These are phyloP conservation scores for Backusella liffmaniae DNA, from an alignment of 192 early-diverging fungal genomes.

Conservation along the genomic window DNA sequence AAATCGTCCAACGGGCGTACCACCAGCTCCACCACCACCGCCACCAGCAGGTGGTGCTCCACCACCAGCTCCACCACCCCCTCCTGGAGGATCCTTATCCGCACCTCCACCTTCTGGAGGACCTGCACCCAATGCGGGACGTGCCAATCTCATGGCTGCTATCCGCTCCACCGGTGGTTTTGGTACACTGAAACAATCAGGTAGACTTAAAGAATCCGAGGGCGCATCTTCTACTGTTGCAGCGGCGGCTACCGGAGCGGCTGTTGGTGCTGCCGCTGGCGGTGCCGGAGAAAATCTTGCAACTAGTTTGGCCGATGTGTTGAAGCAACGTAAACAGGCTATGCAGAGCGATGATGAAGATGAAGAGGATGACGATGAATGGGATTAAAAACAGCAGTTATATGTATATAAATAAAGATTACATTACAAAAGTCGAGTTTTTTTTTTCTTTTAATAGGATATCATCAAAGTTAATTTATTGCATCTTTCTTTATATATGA, in stretches of 20 bases:
- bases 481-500: too few relatives aligned
- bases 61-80: constrained; percentile 16
- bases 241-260: background rate
- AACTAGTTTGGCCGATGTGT: constrained; percentile 26
- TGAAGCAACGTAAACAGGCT: constrained; percentile 31
- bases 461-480: too few relatives aligned
- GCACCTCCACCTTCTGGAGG: constrained; percentile 6
- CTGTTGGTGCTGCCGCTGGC: constrained; percentile 10
- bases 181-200: constrained; percentile 38
- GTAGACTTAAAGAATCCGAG: constrained; percentile 8
- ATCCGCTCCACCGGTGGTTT: constrained; percentile 51
- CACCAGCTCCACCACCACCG: constrained; percentile 19
- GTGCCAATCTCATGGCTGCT: constrained; percentile 43
- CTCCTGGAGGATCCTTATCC: background rate
- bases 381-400: constrained; percentile 18
- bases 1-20: constrained; percentile 11
- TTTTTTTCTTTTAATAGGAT: too few relatives aligned
- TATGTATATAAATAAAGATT: background rate
- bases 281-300: constrained; percentile 20
- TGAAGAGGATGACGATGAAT: constrained; percentile 34
- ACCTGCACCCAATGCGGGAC: background rate
- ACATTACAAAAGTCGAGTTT: background rate
- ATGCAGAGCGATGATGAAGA: constrained; percentile 41
- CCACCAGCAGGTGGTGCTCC: constrained; percentile 4
- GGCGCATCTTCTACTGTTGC: background rate